Conservation (phyloP, 1,284 basidiomycete species). For the Microbotryum intermedium region DNA sequence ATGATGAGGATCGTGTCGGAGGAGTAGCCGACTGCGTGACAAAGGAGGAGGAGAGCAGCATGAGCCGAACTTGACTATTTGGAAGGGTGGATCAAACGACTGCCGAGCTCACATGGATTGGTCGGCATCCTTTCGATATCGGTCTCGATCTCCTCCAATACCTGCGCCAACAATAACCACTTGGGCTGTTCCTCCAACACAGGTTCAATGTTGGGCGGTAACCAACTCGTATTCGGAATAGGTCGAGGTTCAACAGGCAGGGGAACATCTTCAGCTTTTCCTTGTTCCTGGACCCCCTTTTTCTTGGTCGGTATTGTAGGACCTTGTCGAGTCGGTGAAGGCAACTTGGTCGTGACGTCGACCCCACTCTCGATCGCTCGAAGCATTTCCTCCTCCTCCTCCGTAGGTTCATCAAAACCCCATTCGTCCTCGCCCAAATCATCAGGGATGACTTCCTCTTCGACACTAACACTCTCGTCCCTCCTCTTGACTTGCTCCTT, state of each 20-base stretch:
- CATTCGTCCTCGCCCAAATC: constrained; percentile 30
- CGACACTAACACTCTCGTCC: constrained; percentile 26
- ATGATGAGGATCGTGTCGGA: constrained; percentile 76
- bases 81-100: neutral
- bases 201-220: constrained; percentile 72
- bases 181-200: constrained; percentile 92
- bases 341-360: constrained; percentile 33
- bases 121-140: constrained; percentile 49
- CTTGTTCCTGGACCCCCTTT: neutral
- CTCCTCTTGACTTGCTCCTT: constrained; percentile 38
- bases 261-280: neutral
- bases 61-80: too few species aligned
- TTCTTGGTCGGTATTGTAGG: neutral
- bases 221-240: constrained; percentile 44
- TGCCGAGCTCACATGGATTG: constrained; percentile 11
- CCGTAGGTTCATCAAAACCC: constrained; percentile 9
- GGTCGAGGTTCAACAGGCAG: neutral
- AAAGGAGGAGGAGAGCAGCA: neutral
- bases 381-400: constrained; percentile 23
- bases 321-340: constrained; percentile 7
- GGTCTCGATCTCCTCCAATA: constrained; percentile 84
- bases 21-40: constrained; percentile 18
- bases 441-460: constrained; percentile 33
- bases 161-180: constrained; percentile 76
- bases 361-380: constrained; percentile 22